A percentile compares a stretch with the other conserved stretches of the same genome.
Evolutionary conservation across 306 rosid genomes (phyloP).

Genomic region (Albizia julibrissin): DNA sequence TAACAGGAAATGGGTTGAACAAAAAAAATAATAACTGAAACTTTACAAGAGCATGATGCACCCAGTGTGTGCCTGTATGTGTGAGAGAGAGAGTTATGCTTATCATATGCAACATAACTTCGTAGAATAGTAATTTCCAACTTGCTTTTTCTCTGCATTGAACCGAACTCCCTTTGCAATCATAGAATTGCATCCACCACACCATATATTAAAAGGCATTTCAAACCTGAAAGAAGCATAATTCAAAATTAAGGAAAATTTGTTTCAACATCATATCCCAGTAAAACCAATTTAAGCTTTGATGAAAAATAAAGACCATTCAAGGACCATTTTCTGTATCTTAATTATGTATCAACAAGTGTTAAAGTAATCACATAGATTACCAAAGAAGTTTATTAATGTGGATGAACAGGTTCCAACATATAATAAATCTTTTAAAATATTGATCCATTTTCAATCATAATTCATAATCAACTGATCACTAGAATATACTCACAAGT

Average conservation of each 20-base stretch:
- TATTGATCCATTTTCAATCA: not conserved
- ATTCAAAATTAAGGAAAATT: not conserved
- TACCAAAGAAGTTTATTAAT: not conserved
- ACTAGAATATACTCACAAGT: slow-evolving; percentile 8
- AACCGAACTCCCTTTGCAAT: slow-evolving; percentile 97
- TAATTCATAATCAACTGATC: not conserved
- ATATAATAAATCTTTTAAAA: not conserved
- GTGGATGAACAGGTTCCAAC: not conserved
- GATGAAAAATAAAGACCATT: not conserved
- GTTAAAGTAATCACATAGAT: slow-evolving; percentile 18
- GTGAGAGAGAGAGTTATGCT: not conserved
- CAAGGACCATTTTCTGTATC: slow-evolving; percentile 1
- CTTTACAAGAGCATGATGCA: not conserved
- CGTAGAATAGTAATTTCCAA: slow-evolving; percentile 61
- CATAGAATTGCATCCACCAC: slow-evolving; percentile 98
- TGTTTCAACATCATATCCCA: not conserved
- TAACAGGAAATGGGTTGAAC: not conserved
- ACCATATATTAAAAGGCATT: slow-evolving; percentile 95
- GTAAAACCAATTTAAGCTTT: not conserved
- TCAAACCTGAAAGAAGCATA: slow-evolving; percentile 63
- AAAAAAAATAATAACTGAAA: not conserved
- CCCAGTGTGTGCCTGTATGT: not conserved
- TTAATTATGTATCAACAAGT: not conserved
- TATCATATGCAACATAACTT: slow-evolving; percentile 38
- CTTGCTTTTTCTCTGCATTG: slow-evolving; percentile 97